These are phyloP conservation scores for Linderniella brevidens DNA, from an alignment of 257 asterid species.

Conservation along the genomic window DNA sequence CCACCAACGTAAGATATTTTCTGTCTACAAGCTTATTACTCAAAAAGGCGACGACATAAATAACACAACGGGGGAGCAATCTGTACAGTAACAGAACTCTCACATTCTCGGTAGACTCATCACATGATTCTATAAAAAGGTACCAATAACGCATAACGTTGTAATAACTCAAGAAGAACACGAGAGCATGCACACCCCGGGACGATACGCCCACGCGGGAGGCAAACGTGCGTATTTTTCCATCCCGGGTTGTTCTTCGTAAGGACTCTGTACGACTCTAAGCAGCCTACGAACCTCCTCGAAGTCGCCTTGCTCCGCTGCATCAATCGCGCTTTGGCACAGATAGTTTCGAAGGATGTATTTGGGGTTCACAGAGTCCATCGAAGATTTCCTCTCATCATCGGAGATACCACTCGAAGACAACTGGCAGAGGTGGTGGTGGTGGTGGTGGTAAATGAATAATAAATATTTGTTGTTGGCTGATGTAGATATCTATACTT, in stretches of 20 bases:
- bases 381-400: slow-evolving; percentile 57
- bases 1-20: too few species aligned
- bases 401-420: slow-evolving; percentile 41
- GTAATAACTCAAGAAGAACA: slow-evolving; percentile 56
- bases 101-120: too few species aligned
- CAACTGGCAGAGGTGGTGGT: too few species aligned
- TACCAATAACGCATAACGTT: too few species aligned
- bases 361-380: slow-evolving; percentile 78
- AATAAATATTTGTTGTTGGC: background rate
- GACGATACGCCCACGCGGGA: slow-evolving; percentile 98
- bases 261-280: slow-evolving; percentile 63
- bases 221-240: slow-evolving; percentile 87
- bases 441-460: slow-evolving; percentile 6
- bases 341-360: slow-evolving; percentile 82
- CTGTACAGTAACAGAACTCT: too few species aligned
- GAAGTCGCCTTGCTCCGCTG: slow-evolving; percentile 81
- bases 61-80: too few species aligned
- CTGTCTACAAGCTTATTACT: too few species aligned
- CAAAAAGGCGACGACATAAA: too few species aligned
- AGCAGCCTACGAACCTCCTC: slow-evolving; percentile 58
- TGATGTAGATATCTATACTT: too few species aligned
- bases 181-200: slow-evolving; percentile 96
- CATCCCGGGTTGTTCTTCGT: slow-evolving; percentile 93
- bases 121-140: too few species aligned
- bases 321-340: slow-evolving; percentile 91